Evolutionary conservation across 371 early-diverging fungal species (phyloP), one percentile per base, ranked within the genome.

Genomic region (Capillidium heterosporum): DNA sequence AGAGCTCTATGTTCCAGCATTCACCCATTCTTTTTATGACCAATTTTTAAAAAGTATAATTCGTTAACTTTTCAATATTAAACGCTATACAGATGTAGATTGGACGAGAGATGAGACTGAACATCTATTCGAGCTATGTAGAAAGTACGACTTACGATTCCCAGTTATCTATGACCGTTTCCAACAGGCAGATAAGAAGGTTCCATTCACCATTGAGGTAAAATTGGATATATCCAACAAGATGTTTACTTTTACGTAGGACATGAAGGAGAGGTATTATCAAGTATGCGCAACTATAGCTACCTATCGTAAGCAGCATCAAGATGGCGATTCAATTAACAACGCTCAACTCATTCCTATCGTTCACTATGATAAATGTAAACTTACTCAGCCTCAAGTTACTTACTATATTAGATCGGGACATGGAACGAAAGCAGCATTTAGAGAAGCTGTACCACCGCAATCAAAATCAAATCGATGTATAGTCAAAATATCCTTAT

Each of bases 21-120:
- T 49, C 17, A 49, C 50, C 50, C 28, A 49, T 49, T 13, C 24
- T 17, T 24, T 53, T 23, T 53, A 53, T 24, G 53, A 32, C 4
- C 21, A 39, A 17, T 31, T 27, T 40, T 39, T 53, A 19, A 40
- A 28, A 53, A 24, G 53, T 53, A 39, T 26, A 24, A 4, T 49
- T n/a, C 10, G 29, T 49, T 44, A 8, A 44, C n/a, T 40, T 15
- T 19, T 44, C 5, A 44, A 44, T 44, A 44, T 19, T 44, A 44
- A 28, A 31, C 7, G 8, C 7, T 48, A 32, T 28, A 10, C 58
- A 75, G 84, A 80, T 56, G 63, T 74, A 3, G 80, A 77, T 32
- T 95, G 95, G 95, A 76, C 82, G 15, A 74, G 75, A 48, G 81
- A 78, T 19, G 94, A 95, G 57, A 93, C 94, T 0, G 83, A 80